These are phyloP conservation scores for Arthrobotrys iridis DNA, from an alignment of 2,329 filamentous ascomycete genomes.

Conservation along the genomic window DNA sequence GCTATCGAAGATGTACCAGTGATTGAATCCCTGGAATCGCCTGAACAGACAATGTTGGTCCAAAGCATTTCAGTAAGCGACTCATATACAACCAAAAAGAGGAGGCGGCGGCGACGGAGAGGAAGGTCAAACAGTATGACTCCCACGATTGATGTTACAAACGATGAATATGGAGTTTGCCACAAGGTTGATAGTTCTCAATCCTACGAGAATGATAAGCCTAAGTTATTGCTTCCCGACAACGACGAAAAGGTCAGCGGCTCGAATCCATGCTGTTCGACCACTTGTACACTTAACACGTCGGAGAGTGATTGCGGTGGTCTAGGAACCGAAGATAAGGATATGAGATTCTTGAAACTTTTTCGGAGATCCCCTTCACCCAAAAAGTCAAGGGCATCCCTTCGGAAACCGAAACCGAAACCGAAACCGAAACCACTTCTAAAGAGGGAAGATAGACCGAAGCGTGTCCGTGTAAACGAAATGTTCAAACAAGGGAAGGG, in stretches of 20 bases:
- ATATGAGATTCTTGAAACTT: neutral
- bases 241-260: neutral
- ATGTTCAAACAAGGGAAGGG: constrained; percentile 40
- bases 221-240: neutral
- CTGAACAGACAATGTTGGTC: too few relatives aligned
- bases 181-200: neutral
- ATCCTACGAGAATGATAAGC: neutral
- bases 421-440: too few relatives aligned
- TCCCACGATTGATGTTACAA: neutral
- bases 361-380: neutral
- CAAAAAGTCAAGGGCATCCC: constrained; percentile 2
- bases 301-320: too few relatives aligned
- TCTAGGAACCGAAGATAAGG: neutral
- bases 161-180: neutral
- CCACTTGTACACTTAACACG: neutral
- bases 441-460: constrained; percentile 16
- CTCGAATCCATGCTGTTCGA: neutral
- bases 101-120: neutral
- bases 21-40: neutral
- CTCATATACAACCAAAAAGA: neutral
- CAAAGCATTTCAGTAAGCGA: neutral
- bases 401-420: constrained; percentile 17
- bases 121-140: neutral
- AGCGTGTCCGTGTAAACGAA: neutral
- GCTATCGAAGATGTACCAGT: neutral